Conservation (phyloP, 345 rosid species). For the Corchorus capsularis region DNA sequence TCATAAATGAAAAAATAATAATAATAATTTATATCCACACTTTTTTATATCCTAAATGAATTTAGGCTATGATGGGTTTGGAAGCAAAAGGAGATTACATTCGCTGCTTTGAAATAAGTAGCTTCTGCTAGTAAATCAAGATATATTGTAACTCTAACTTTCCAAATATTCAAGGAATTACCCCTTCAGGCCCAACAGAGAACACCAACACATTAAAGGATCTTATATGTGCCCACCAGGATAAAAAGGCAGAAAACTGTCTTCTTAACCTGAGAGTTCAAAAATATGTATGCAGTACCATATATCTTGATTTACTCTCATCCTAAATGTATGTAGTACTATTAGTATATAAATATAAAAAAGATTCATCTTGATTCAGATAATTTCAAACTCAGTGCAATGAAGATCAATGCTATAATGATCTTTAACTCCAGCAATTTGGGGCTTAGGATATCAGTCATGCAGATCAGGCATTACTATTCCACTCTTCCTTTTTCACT, state of each 20-base stretch:
- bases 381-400: conserved; percentile 3
- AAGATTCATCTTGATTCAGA: neutral
- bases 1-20: too few relatives aligned
- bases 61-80: neutral
- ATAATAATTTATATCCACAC: too few relatives aligned
- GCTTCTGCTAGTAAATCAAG: neutral
- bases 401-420: neutral
- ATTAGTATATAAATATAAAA: neutral
- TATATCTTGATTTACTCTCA: neutral
- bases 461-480: neutral
- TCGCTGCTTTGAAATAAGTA: neutral
- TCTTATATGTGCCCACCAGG: neutral
- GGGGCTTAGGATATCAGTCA: neutral
- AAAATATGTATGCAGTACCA: neutral
- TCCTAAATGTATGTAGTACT: neutral
- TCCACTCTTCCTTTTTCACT: neutral
- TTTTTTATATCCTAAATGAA: too few relatives aligned
- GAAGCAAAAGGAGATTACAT: neutral
- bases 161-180: conserved; percentile 3
- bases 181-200: neutral
- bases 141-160: neutral
- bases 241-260: neutral
- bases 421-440: neutral
- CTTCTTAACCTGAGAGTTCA: neutral
- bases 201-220: neutral